Evolutionary conservation across 2,329 filamentous ascomycete species (phyloP).

Genomic region (Fusarium pseudocircinatum): DNA sequence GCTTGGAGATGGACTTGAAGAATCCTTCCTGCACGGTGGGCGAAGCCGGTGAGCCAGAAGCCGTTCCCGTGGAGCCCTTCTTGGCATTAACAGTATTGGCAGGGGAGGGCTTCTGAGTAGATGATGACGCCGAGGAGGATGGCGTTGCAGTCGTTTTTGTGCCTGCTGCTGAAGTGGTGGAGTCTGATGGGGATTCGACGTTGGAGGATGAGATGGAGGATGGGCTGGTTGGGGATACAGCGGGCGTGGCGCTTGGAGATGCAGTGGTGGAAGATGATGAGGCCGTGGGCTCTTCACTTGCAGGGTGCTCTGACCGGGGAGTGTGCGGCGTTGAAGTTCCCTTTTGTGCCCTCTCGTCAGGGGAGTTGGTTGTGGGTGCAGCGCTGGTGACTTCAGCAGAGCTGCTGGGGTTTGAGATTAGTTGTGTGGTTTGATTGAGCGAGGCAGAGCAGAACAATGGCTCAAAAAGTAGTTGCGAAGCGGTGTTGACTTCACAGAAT

Average conservation of each 20-base stretch:
- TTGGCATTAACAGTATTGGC: conserved; percentile 37
- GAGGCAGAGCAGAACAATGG: conserved; percentile 22
- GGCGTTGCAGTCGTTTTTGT: conserved; percentile 20
- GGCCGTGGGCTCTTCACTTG: conserved; percentile 20
- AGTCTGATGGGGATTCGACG: conserved; percentile 5
- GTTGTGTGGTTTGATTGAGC: background rate
- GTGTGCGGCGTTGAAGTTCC: conserved; percentile 15
- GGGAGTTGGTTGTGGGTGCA: background rate
- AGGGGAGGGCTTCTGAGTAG: conserved; percentile 23
- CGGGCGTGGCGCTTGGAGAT: conserved; percentile 24
- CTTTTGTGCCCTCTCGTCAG: conserved; percentile 17
- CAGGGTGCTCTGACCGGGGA: conserved; percentile 12
- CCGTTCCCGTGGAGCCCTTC: conserved; percentile 44
- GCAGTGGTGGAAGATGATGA: conserved; percentile 13
- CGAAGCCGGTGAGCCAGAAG: conserved; percentile 50
- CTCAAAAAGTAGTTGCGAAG: conserved; percentile 10
- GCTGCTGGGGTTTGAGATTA: background rate
- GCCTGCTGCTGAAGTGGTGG: conserved; percentile 16
- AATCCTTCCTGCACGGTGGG: conserved; percentile 97
- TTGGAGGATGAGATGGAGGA: conserved; percentile 30
- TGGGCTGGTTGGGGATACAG: conserved; percentile 28
- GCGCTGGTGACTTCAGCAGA: conserved; percentile 1
- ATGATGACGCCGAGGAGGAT: conserved; percentile 1
- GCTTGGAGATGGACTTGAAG: conserved; percentile 96
- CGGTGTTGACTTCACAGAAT: conserved; percentile 7